These are phyloP conservation scores for Knoxdaviesia proteae DNA, from an alignment of 2,329 filamentous ascomycete genomes.

Conservation along the genomic window DNA sequence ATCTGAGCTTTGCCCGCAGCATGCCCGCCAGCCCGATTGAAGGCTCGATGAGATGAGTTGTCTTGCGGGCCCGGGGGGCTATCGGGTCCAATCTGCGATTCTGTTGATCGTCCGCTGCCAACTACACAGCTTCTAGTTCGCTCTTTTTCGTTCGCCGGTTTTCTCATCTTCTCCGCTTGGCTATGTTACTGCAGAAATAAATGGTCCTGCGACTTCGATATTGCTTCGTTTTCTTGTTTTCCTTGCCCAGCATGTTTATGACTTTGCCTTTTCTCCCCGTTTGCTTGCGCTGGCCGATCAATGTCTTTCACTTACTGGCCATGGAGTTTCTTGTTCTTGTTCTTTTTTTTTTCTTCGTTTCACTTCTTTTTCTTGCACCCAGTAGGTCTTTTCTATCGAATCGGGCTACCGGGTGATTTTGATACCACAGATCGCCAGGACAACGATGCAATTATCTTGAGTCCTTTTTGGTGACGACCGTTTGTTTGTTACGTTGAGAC, in stretches of 20 bases:
- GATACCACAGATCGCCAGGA: background rate
- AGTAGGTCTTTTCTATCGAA: too few species aligned
- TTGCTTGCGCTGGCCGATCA: background rate
- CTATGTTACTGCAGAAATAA: too few species aligned
- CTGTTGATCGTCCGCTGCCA: too few species aligned
- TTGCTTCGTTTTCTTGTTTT: background rate
- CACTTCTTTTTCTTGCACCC: background rate
- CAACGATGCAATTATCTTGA: background rate
- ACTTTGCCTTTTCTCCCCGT: background rate
- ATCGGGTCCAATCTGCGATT: too few species aligned
- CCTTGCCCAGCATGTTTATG: background rate
- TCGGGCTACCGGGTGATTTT: too few species aligned
- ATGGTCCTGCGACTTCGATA: background rate
- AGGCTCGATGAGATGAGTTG: conserved; percentile 3
- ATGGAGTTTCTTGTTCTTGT: background rate
- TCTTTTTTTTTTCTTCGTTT: conserved; percentile 1
- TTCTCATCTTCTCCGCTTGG: too few species aligned
- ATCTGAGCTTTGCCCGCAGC: conserved; percentile 38
- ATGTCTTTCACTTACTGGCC: background rate
- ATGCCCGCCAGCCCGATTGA: conserved; percentile 37
- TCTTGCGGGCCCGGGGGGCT: too few species aligned
- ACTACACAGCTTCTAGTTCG: too few species aligned
- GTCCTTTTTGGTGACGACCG: background rate
- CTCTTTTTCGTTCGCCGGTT: too few species aligned
- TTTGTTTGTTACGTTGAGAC: background rate